Base-by-base conservation (phyloP, 257 asterid species). In the Ehretia macrophylla region DNA sequence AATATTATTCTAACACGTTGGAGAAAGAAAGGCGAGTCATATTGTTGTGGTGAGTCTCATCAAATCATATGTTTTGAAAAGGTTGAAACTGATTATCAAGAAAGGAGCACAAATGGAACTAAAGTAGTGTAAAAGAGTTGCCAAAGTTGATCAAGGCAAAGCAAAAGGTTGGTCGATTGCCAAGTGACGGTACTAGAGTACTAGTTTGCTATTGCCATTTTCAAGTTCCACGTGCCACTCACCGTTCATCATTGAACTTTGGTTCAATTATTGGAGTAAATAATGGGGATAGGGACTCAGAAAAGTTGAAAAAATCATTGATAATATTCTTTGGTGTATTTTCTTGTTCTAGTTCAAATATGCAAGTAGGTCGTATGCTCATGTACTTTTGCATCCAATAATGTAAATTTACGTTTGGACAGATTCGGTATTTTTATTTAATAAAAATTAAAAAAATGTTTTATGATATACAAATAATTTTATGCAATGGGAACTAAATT, bases 251-350 rank as follows among this genome's bases (percentile, higher is more conserved):
- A 68, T 61, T 12, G 54, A 68, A 75, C 72, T 74, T 79, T 58
- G 51, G 59, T 61, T 70, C 86, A 81, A 84, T 79, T 74, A 81
- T 84, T 84, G 93, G 52, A 27, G 77, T 55, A 67, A 79, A 27
- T 79, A 73, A 79, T 81, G 72, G 17, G 11, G 40, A 17, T 58
- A 46, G 35, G 69, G 63, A 68, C 68, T 75, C 82, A 79, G 68
- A 67, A 75, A 72, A 71, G 71, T 59, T 51, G 68, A 67, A 53
- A 53, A 58, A 56, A 58, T 51, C 72, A 40, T 32, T 37, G 23
- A 54, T 62, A 27, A 6, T n/a, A n/a, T n/a, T 27, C 35, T 27
- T 27, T 1, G 6, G 6, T 27, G 35, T 27, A 6, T 27, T 27
- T 27, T 27, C 35, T 27, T 6, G 3, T 27, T 27, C 35, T 1